Base-by-base conservation (phyloP, 2,329 filamentous ascomycete species). In the Gnomoniopsis sp. region DNA sequence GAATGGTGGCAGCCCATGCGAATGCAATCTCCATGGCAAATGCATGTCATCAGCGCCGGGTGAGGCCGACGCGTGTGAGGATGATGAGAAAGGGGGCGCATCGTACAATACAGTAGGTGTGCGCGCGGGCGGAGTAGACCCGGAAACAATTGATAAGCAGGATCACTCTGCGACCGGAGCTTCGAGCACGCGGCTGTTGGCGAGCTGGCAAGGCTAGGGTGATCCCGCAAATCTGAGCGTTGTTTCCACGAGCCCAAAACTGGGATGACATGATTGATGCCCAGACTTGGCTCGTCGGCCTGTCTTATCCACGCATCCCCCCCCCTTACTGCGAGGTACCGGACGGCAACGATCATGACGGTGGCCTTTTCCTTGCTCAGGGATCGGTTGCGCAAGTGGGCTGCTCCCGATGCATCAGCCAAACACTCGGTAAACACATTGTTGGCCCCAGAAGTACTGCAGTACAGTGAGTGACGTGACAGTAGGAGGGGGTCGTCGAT, bases 181-280 rank as follows among this genome's bases (percentile, higher is more conserved):
- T 49, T 49, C 46, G 44, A 38, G 47, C 44, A 55, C 49, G 53
- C 53, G 53, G 53, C 53, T 55, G 53, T 48, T 49, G 53, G 43
- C 17, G 43, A 36, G 44, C 51, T 46, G 38, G 51, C 53, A 33
- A 49, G 53, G 46, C 55, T 56, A 51, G 34, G 36, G 36, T 58
- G 50, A 43, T 53, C 43, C 49, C 49, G 49, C 51, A 49, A 52
- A 62, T 54, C 59, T 62, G 57, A 62, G 53, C 49, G 53, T 54
- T 53, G 53, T 53, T 62, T 56, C 58, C 47, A 34, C 2, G 33
- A 30, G 48, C 19, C 34, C 56, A 33, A 30, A 52, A 30, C 33
- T 59, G 49, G 53, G 56, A 59, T 62, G 57, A 49, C 57, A 62
- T 57, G 49, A 30, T 30, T 30, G 47, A 12, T 49, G 51, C 46